phyloP scores from a whole-genome alignment of 805 yeast species.

The Metschnikowia lochheadii region DNA sequence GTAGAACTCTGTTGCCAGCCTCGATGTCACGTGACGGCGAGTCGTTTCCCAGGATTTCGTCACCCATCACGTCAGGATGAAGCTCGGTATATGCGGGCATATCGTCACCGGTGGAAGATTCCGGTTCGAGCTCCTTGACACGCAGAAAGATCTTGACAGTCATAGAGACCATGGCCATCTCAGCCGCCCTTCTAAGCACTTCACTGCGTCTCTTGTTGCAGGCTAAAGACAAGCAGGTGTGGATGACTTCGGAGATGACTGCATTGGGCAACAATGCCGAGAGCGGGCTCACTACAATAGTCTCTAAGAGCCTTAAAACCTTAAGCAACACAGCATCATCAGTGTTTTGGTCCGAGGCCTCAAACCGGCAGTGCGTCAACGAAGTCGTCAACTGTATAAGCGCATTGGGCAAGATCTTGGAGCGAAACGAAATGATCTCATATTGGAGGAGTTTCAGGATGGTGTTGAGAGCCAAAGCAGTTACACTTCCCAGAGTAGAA shows the following conservation, averaged over 20 bases:
- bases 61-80: slow-evolving; percentile 59
- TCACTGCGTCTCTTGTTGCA: slow-evolving; percentile 91
- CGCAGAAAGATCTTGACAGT: slow-evolving; percentile 65
- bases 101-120: slow-evolving; percentile 29
- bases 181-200: slow-evolving; percentile 84
- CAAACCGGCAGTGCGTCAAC: slow-evolving; percentile 90
- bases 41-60: slow-evolving; percentile 18
- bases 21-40: neutral
- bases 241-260: slow-evolving; percentile 80
- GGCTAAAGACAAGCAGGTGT: slow-evolving; percentile 86
- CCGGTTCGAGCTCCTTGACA: slow-evolving; percentile 52
- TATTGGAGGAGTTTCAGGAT: slow-evolving; percentile 69
- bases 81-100: slow-evolving; percentile 47
- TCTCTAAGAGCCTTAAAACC: slow-evolving; percentile 71
- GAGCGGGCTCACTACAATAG: slow-evolving; percentile 57
- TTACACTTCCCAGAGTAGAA: slow-evolving; percentile 79
- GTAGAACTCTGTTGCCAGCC: neutral
- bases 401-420: slow-evolving; percentile 53
- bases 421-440: slow-evolving; percentile 53
- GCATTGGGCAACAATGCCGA: slow-evolving; percentile 74
- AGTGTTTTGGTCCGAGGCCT: slow-evolving; percentile 86
- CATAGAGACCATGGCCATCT: slow-evolving; percentile 67
- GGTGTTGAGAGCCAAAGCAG: slow-evolving; percentile 74
- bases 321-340: slow-evolving; percentile 89
- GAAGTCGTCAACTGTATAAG: slow-evolving; percentile 67